A percentile compares a stretch with the other conserved stretches of the same genome.
Evolutionary conservation across 208 protist species (phyloP).

Genomic region (Naegleria fowleri): DNA sequence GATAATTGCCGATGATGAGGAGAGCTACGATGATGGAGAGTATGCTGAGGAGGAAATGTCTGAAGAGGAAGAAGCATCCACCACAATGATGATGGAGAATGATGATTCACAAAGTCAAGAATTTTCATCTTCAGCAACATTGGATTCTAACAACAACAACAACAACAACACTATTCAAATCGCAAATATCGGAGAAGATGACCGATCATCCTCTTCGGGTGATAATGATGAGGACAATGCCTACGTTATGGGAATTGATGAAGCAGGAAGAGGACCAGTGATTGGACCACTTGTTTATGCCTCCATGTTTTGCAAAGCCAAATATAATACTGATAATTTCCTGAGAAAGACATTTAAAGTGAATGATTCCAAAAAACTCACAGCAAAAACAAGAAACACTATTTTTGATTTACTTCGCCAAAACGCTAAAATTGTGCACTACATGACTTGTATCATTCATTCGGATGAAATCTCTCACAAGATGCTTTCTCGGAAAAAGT

Average conservation of each 20-base stretch:
- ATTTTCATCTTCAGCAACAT: too few relatives aligned
- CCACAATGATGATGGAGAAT: too few relatives aligned
- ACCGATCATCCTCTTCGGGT: background rate
- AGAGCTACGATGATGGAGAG: too few relatives aligned
- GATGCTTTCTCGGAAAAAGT: constrained; percentile 43
- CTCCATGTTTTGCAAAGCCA: constrained; percentile 61
- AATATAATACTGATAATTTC: constrained; percentile 56
- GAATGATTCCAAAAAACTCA: constrained; percentile 49
- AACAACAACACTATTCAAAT: too few relatives aligned
- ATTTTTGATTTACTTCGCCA: background rate
- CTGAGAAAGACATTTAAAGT: constrained; percentile 64
- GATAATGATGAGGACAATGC: constrained; percentile 48
- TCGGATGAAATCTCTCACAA: constrained; percentile 34
- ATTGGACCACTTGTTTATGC: constrained; percentile 88
- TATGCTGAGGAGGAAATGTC: too few relatives aligned
- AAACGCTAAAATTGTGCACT: background rate
- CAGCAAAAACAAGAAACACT: background rate
- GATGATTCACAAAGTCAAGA: too few relatives aligned
- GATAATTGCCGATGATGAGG: too few relatives aligned
- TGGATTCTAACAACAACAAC: too few relatives aligned
- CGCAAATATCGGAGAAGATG: too few relatives aligned
- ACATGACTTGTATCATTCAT: constrained; percentile 51
- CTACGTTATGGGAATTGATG: constrained; percentile 83
- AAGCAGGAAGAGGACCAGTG: constrained; percentile 85
- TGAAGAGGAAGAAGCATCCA: too few relatives aligned